phyloP scores from a whole-genome alignment of 164 flowering plant genomes.

The Santalum album region DNA sequence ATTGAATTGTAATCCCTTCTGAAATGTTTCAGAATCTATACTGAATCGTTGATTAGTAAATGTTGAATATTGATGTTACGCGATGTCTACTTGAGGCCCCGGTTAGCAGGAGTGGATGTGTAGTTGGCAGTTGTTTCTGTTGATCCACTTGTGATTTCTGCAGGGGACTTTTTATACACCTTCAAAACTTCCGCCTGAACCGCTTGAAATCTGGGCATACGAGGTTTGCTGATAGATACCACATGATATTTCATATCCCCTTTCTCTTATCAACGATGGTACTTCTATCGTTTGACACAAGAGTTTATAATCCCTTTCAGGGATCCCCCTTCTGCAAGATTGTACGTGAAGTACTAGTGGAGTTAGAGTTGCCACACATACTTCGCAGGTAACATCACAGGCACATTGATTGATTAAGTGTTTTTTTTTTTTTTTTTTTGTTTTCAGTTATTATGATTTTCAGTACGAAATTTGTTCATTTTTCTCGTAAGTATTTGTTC shows the following conservation, averaged over 20 bases:
- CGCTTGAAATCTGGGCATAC: constrained; percentile 91
- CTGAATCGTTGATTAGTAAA: too few relatives aligned
- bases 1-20: too few relatives aligned
- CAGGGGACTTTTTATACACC: constrained; percentile 77
- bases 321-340: constrained; percentile 94
- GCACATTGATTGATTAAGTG: too few relatives aligned
- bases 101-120: not conserved
- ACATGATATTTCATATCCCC: too few relatives aligned
- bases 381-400: constrained; percentile 41
- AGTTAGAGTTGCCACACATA: constrained; percentile 87
- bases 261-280: too few relatives aligned
- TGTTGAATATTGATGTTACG: too few relatives aligned
- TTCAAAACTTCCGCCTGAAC: constrained; percentile 72
- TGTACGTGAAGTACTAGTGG: constrained; percentile 89
- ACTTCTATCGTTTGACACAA: too few relatives aligned
- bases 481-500: too few relatives aligned
- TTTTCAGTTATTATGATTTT: too few relatives aligned
- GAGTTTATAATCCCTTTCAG: constrained; percentile 33
- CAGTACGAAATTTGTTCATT: too few relatives aligned
- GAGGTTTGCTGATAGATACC: constrained; percentile 57
- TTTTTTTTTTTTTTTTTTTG: too few relatives aligned
- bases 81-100: too few relatives aligned
- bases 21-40: not conserved
- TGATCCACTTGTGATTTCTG: constrained; percentile 9
- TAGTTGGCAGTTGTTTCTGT: not conserved